Percentiles rank a stretch among this genome's conserved stretches.
Conservation (phyloP, 257 asterid genomes). For the Dorcoceras hygrometricum region DNA sequence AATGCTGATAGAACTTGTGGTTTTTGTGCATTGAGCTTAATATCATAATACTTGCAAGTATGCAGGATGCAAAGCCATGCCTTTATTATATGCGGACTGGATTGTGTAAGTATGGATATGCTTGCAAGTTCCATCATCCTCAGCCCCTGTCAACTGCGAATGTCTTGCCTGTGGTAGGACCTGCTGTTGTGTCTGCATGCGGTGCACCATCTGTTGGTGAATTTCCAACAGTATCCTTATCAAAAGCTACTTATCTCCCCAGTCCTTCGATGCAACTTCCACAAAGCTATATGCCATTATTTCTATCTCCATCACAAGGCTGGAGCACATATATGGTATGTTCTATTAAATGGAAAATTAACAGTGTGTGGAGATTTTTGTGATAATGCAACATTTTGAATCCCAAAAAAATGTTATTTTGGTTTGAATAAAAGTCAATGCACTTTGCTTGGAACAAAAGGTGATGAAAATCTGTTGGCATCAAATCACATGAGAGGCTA, state of each 20-base stretch:
- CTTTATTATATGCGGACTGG: constrained; percentile 64
- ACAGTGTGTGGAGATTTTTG: not conserved
- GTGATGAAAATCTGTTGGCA: not conserved
- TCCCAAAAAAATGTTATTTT: not conserved
- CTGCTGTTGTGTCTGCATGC: constrained; percentile 35
- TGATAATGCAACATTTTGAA: not conserved
- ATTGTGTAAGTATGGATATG: constrained; percentile 56
- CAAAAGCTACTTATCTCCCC: constrained; percentile 40
- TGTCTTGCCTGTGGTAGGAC: constrained; percentile 39
- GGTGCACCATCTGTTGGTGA: constrained; percentile 34
- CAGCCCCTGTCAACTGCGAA: constrained; percentile 47
- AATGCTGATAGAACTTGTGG: not conserved
- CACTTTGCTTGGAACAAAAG: not conserved
- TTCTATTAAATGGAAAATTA: not conserved
- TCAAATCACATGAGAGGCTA: not conserved
- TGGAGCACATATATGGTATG: constrained; percentile 67
- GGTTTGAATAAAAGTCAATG: not conserved
- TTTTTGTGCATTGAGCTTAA: constrained; percentile 15
- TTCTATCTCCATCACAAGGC: constrained; percentile 50
- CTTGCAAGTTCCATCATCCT: constrained; percentile 74
- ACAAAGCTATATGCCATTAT: constrained; percentile 51
- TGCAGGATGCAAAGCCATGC: constrained; percentile 57
- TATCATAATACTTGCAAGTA: constrained; percentile 10
- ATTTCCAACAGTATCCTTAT: constrained; percentile 35
- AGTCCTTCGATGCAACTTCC: constrained; percentile 45